Base-by-base conservation (phyloP, 768 basidiomycete species). In the Mycena maculata region DNA sequence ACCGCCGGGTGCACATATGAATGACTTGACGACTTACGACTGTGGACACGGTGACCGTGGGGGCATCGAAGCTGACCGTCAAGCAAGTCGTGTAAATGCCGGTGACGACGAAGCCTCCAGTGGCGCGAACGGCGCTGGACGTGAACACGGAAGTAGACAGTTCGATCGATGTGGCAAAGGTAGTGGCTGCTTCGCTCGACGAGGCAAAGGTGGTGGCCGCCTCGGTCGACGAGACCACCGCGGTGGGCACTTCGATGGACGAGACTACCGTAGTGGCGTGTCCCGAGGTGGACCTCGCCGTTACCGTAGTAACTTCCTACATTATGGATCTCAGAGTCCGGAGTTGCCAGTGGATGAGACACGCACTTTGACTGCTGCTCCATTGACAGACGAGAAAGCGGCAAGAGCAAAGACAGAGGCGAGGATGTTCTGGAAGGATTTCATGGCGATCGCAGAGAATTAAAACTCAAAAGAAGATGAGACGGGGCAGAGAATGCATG, bases 61-160 rank as follows among this genome's bases (percentile, higher is more conserved):
- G 15, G 20, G 28, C 31, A 15, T 54, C 36, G 20, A 54, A 54
- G 1, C 22, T 38, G 11, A 54, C 33, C 4, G 52, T 54, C 2
- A 54, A 33, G 52, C 52, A 54, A 9, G 52, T 54, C 33, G 52
- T 54, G 52, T 54, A 54, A n/a, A 54, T 54, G 20, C 52, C 52
- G 16, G 52, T 54, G 6, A 54, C 52, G 18, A 54, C 31, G 23
- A 54, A 54, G 4, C 52, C 52, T 13, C 52, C 52, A 1, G 33
- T 38, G n/a, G 52, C 22, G 10, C 8, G 20, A 20, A 15, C 9
- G 20, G 16, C 11, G 30, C 20, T 54, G n/a, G 52, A n/a, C 4
- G 31, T 2, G 31, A 12, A 22, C 16, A 16, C 6, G 41, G 41
- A 42, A 18, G 20, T 16, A 38, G 36, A 7, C 20, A 42, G 9